Conservation (phyloP, 164 flowering plant species). For the Chloranthus sessilifolius region DNA sequence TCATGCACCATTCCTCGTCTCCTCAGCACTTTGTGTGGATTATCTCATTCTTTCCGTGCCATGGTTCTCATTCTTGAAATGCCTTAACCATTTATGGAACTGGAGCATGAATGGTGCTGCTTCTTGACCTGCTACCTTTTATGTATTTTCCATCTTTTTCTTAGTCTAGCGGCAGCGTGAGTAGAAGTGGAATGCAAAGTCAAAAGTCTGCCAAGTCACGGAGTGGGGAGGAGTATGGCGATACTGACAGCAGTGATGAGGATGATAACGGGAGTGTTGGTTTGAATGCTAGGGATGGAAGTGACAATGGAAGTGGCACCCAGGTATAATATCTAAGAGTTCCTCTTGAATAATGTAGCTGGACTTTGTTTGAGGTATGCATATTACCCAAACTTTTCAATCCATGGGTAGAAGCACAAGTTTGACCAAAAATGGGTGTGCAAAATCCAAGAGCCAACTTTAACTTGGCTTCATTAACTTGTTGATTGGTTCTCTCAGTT, state of each 20-base stretch:
- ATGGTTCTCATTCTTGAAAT: no score
- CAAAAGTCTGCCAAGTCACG: conserved; percentile 32
- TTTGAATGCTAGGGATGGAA: conserved; percentile 39
- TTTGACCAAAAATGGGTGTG: no score
- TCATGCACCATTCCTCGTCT: no score
- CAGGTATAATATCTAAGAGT: conserved; percentile 29
- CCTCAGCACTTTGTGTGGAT: no score
- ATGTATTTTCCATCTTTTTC: conserved; percentile 4
- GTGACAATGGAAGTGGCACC: conserved; percentile 62
- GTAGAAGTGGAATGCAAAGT: conserved; percentile 53
- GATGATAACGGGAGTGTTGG: conserved; percentile 39
- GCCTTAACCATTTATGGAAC: no score
- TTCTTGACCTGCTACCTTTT: no score
- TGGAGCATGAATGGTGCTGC: no score
- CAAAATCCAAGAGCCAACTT: no score
- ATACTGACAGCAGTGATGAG: conserved; percentile 44
- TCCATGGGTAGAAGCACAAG: no score
- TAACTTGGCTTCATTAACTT: no score
- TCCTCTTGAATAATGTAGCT: not conserved
- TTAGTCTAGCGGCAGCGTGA: conserved; percentile 75
- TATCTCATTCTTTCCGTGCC: no score
- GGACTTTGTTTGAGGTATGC: not conserved
- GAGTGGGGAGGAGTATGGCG: conserved; percentile 34
- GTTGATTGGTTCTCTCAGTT: no score
- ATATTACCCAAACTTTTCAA: not conserved